Percentiles rank a stretch among this genome's conserved stretches.
Evolutionary conservation across 768 basidiomycete genomes (phyloP).

Genomic region (Panellus pusillus): DNA sequence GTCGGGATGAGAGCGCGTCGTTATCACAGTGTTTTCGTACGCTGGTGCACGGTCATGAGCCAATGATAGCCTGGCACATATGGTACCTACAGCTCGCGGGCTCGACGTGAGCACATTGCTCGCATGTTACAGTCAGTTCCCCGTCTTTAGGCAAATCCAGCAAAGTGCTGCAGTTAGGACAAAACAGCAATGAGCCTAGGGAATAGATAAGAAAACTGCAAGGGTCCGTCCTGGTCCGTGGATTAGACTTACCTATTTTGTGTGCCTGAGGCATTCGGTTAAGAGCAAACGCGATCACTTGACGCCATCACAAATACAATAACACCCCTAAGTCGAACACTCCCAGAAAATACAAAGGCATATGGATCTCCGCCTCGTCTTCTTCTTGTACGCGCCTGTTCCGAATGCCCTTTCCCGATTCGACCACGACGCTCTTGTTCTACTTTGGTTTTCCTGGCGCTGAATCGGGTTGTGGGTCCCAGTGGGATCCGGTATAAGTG

Average conservation of each 20-base stretch:
- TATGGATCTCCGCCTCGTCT: not conserved
- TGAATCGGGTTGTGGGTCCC: slow-evolving; percentile 25
- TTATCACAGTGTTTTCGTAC: slow-evolving; percentile 88
- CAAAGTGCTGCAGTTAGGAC: slow-evolving; percentile 89
- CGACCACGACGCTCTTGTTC: slow-evolving; percentile 17
- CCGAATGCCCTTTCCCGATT: slow-evolving; percentile 20
- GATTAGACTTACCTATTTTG: slow-evolving; percentile 37
- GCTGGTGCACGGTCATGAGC: slow-evolving; percentile 44
- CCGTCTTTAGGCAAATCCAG: slow-evolving; percentile 78
- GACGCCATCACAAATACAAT: slow-evolving; percentile 17
- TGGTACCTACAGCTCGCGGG: slow-evolving; percentile 78
- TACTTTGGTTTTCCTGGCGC: not conserved
- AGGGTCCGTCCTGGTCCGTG: slow-evolving; percentile 1
- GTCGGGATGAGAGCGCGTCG: slow-evolving; percentile 88
- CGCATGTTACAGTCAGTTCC: slow-evolving; percentile 75
- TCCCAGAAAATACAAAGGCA: slow-evolving; percentile 10
- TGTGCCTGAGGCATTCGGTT: slow-evolving; percentile 26
- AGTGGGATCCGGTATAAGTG: slow-evolving; percentile 18
- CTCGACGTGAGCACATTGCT: slow-evolving; percentile 85
- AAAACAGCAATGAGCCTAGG: slow-evolving; percentile 91
- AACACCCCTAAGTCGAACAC: not conserved
- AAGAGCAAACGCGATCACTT: slow-evolving; percentile 12
- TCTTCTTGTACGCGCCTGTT: slow-evolving; percentile 4
- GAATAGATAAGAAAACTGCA: not conserved
- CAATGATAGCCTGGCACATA: not conserved